These are phyloP conservation scores for Lasiodiplodia theobromae DNA, from an alignment of 2,329 filamentous ascomycete genomes.

Conservation along the genomic window DNA sequence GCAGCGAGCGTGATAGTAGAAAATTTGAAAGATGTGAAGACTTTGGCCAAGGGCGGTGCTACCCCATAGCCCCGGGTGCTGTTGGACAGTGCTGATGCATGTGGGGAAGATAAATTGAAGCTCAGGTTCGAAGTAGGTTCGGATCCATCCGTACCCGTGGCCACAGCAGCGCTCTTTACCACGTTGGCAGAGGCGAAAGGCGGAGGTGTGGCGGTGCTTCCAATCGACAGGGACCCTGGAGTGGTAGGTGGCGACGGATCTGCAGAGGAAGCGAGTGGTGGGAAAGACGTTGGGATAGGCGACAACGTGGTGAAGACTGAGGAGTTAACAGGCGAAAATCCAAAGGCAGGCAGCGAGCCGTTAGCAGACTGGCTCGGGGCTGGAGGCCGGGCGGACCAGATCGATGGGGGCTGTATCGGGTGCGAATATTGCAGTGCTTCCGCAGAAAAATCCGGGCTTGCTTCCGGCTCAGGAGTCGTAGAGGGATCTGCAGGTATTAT, in stretches of 20 bases:
- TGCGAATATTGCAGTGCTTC: neutral
- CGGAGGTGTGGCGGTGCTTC: slow-evolving; percentile 19
- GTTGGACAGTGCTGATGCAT: slow-evolving; percentile 11
- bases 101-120: neutral
- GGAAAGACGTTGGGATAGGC: neutral
- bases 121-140: neutral
- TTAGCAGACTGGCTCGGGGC: slow-evolving; percentile 7
- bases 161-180: slow-evolving; percentile 19
- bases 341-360: neutral
- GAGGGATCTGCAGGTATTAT: slow-evolving; percentile 22
- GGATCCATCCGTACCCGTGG: slow-evolving; percentile 16
- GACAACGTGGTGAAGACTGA: neutral
- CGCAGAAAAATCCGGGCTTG: neutral
- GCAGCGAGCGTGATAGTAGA: slow-evolving; percentile 17
- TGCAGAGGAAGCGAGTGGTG: neutral
- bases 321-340: slow-evolving; percentile 3
- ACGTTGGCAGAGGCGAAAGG: slow-evolving; percentile 2
- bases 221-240: neutral
- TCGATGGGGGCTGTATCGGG: slow-evolving; percentile 12
- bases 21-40: neutral
- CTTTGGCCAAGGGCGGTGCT: neutral
- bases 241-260: slow-evolving; percentile 7
- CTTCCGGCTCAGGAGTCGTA: neutral
- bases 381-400: neutral
- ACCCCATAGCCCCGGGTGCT: slow-evolving; percentile 14